These are phyloP conservation scores for Zygoascus sp. DNA, from an alignment of 1,139 yeast genomes.

Conservation along the genomic window DNA sequence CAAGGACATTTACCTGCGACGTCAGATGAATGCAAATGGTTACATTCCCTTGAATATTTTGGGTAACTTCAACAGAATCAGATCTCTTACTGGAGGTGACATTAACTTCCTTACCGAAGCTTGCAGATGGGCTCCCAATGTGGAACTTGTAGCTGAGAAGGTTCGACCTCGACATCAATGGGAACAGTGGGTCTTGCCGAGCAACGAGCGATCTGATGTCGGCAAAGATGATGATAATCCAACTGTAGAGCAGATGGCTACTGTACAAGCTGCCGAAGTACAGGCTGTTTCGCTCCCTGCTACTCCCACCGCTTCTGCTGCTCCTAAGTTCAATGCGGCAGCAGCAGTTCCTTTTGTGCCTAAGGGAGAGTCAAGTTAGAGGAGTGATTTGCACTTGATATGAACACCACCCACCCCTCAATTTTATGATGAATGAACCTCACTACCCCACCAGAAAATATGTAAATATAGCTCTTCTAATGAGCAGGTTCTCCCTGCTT, in stretches of 20 bases:
- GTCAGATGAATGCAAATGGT: constrained; percentile 75
- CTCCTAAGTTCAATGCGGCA: constrained; percentile 35
- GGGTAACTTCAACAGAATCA: constrained; percentile 70
- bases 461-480: constrained; percentile 4
- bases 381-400: neutral
- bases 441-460: neutral
- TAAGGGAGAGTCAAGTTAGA: constrained; percentile 18
- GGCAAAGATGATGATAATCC: constrained; percentile 37
- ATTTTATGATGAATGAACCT: neutral
- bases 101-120: constrained; percentile 45
- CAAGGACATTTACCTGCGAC: constrained; percentile 72
- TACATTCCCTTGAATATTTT: constrained; percentile 61
- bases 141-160: constrained; percentile 45
- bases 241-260: constrained; percentile 15
- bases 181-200: constrained; percentile 49
- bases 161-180: constrained; percentile 44
- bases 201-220: constrained; percentile 41
- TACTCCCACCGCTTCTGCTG: constrained; percentile 3
- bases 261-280: constrained; percentile 15
- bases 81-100: constrained; percentile 52
- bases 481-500: neutral
- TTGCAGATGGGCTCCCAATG: constrained; percentile 39
- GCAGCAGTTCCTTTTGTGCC: constrained; percentile 39
- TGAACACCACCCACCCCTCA: neutral
- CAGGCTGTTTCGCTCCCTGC: neutral